Evolutionary conservation across 2,329 filamentous ascomycete genomes (phyloP), one percentile per base, ranked within the genome.

Genomic region (Cercospora sp.): DNA sequence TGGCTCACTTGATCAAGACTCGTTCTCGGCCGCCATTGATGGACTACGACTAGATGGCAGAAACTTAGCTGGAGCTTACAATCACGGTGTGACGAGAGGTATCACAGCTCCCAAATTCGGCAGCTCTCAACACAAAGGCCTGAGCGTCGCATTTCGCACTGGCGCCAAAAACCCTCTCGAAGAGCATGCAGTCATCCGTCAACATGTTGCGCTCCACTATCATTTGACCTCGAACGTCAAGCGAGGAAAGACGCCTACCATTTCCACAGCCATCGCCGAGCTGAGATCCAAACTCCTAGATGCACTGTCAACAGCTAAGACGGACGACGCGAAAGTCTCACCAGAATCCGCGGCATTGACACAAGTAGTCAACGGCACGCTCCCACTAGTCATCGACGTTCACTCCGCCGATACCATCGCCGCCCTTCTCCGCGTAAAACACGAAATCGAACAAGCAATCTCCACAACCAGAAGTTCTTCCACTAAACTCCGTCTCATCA

Each of bases 361-460:
- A 7, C 55, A 82, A 72, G 88, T 90, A 0, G 79, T 90, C 2
- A 74, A 79, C 2, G 88, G 86, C 23, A 78, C 83, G 2, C 73
- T 85, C 1, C 83, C 87, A 0, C 81, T 91, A 0, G 86, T 85
- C 3, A 74, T 91, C 10, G 87, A 84, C 0, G 85, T 85, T 10
- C 86, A 90, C 73, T 88, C 85, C 68, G 89, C 88, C 6, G 89
- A 91, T 72, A 82, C 83, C 20, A 90, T 90, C 68, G 85, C 87
- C 2, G 79, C 87, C 0, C 76, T 87, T 1, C 80, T 91, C n/a
- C 80, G 81, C 26, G 79, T 90, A 69, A 91, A 91, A 78, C 73
- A 77, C 3, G 81, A 84, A 2, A 80, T 90, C 8, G 87, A 90
- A 60, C 70, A 75, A 0, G 79, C 78, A 0, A 77, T 68, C 20